Base-by-base conservation (phyloP, 176 grass and related monocot species). In the Zea luxurians region DNA sequence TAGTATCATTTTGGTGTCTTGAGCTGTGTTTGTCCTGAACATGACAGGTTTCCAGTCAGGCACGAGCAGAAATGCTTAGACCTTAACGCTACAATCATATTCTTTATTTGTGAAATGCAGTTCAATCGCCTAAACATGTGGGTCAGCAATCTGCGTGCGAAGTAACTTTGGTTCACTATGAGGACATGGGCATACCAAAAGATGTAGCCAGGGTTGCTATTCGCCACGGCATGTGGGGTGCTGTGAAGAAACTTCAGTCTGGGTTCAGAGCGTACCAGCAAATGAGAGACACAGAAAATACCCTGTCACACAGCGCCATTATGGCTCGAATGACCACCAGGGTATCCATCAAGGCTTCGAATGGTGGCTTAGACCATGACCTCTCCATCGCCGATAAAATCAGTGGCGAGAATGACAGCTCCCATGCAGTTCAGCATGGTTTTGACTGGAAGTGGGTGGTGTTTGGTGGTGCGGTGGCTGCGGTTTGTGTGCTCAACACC, bases 141-240 rank as follows among this genome's bases (percentile, higher is more conserved):
- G 96, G 90, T 4, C 90, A 92, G 68, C 77, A 84, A 53, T 92
- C 88, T 21, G 90, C 96, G 17, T 99, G 96, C 65, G 96, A 99
- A 87, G 92, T 99, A 81, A 95, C 90, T 64, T 77, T 99, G 60
- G 4, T 96, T 66, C 96, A 99, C 78, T 86, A 96, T 1, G 96
- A 99, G 83, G 90, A 95, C 64, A 99, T 99, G 96, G 92, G 96
- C 75, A 99, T 99, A 77, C 92, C 92, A 12, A 99, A 93, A 78
- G 96, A 99, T 74, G 92, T 99, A 8, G 96, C 96, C 15, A 95
- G 92, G 67, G 75, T 99, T 45, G 86, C 90, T 46, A 90, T 99
- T 35, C 96, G 92, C 17, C 96, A 99, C 2, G 92, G 96, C 21
- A 99, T 99, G 92, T 99, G 96, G 92, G 92, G 92, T 71, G 92